A percentile compares a stretch with the other conserved stretches of the same genome.
These are phyloP conservation scores for Ophiosphaerella korrae DNA, from an alignment of 2,329 filamentous ascomycete species.

Conservation along the genomic window DNA sequence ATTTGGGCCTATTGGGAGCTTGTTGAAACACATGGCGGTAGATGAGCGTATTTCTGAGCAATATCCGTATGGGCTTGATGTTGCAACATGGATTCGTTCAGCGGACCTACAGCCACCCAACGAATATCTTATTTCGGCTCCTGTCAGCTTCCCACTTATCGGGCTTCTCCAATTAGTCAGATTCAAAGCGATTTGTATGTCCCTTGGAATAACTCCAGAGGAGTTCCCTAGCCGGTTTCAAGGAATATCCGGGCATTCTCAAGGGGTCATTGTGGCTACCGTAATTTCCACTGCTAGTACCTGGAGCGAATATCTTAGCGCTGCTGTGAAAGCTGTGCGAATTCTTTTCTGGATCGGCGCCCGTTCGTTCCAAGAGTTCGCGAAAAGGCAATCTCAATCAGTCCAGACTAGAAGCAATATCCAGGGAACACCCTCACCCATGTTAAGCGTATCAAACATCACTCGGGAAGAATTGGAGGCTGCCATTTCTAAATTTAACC, in stretches of 20 bases:
- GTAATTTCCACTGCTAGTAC: slow-evolving; percentile 38
- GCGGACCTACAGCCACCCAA: slow-evolving; percentile 30
- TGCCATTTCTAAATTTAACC: slow-evolving; percentile 30
- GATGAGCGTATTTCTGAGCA: slow-evolving; percentile 16
- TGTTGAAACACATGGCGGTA: slow-evolving; percentile 12
- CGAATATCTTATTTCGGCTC: slow-evolving; percentile 44
- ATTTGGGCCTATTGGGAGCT: slow-evolving; percentile 12
- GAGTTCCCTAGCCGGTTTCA: slow-evolving; percentile 28
- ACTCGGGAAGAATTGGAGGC: slow-evolving; percentile 15
- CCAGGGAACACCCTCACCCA: slow-evolving; percentile 31
- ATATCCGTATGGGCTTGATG: slow-evolving; percentile 27
- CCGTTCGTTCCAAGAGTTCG: slow-evolving; percentile 26
- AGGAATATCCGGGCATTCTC: slow-evolving; percentile 46
- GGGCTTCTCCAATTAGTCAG: slow-evolving; percentile 42
- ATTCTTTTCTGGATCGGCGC: slow-evolving; percentile 46
- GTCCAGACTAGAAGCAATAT: slow-evolving; percentile 19
- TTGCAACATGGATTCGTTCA: slow-evolving; percentile 34
- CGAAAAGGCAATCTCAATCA: slow-evolving; percentile 6
- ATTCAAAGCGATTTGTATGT: slow-evolving; percentile 25
- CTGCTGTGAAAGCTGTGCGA: slow-evolving; percentile 29
- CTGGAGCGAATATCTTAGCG: slow-evolving; percentile 42
- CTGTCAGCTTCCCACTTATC: slow-evolving; percentile 49
- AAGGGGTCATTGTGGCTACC: slow-evolving; percentile 47
- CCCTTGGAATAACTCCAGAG: slow-evolving; percentile 35
- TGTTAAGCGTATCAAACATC: slow-evolving; percentile 38